phyloP scores from a whole-genome alignment of 352 stramenopile genomes.

The Phytophthora ramorum region DNA sequence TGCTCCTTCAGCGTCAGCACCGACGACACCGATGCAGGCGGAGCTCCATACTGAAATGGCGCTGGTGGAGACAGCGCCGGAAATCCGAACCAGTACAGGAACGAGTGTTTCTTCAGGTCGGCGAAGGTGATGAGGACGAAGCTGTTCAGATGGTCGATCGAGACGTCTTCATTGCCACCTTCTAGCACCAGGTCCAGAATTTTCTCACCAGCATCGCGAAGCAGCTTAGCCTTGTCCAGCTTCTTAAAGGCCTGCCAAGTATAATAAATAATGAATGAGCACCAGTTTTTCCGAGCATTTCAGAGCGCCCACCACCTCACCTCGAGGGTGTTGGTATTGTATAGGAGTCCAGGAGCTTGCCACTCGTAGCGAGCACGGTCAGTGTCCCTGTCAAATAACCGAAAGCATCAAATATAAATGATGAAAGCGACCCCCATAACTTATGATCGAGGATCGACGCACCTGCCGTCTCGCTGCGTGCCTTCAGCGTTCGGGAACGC shows the following conservation, averaged over 20 bases:
- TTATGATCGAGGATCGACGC: not conserved
- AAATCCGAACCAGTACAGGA: conserved; percentile 95
- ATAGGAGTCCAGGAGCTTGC: conserved; percentile 66
- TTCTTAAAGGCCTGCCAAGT: conserved; percentile 78
- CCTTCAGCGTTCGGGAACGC: conserved; percentile 48
- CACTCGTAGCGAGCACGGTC: conserved; percentile 83
- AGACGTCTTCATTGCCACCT: not conserved
- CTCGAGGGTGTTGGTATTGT: conserved; percentile 91
- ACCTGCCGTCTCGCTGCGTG: conserved; percentile 4
- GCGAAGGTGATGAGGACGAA: conserved; percentile 93
- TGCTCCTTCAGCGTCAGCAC: conserved; percentile 54
- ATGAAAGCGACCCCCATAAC: conserved; percentile 2
- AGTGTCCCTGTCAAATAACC: conserved; percentile 16
- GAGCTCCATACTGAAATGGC: conserved; percentile 43
- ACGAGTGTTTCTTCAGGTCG: conserved; percentile 94
- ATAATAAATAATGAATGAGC: not conserved
- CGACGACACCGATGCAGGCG: conserved; percentile 33
- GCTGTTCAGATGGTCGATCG: conserved; percentile 69
- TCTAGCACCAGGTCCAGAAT: conserved; percentile 47
- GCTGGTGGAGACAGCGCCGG: conserved; percentile 68
- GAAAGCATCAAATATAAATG: not conserved
- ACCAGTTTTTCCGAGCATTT: not conserved
- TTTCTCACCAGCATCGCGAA: conserved; percentile 50
- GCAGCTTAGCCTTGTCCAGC: conserved; percentile 80
- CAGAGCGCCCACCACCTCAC: conserved; percentile 27